Percentiles rank a stretch among this genome's conserved stretches.
These are phyloP conservation scores for Rhypophila decipiens DNA, from an alignment of 495 filamentous ascomycete species.

Conservation along the genomic window DNA sequence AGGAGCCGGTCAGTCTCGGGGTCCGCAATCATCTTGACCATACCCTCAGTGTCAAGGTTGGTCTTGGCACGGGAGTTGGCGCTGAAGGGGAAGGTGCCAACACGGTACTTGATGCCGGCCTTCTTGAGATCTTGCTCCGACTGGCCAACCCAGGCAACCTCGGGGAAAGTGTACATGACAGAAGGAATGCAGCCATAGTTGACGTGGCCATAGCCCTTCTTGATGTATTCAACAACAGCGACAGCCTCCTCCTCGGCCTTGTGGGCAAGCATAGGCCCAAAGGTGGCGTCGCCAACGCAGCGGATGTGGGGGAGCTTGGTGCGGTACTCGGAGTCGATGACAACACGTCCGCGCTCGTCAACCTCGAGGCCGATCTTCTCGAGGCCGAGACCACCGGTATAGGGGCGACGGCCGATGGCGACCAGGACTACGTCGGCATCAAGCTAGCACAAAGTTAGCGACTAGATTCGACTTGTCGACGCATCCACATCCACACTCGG, in stretches of 20 bases:
- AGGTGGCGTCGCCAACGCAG: conserved; percentile 92
- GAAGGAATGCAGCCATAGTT: conserved; percentile 98
- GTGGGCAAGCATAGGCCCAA: conserved; percentile 98
- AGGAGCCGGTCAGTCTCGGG: conserved; percentile 94
- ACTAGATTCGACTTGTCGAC: too few relatives aligned
- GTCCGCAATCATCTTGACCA: conserved; percentile 96
- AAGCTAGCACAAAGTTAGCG: conserved; percentile 55
- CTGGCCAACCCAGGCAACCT: conserved; percentile 98
- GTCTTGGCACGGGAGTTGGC: conserved; percentile 98
- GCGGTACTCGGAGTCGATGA: conserved; percentile 98
- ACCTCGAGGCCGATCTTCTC: conserved; percentile 93
- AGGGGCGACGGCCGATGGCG: conserved; percentile 91
- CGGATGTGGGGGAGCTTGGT: conserved; percentile 96
- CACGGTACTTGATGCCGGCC: conserved; percentile 78
- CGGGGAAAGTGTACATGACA: conserved; percentile 99
- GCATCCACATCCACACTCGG: too few relatives aligned
- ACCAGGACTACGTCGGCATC: conserved; percentile 96
- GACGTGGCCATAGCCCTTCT: conserved; percentile 94
- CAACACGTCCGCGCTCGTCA: conserved; percentile 86
- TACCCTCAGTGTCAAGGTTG: conserved; percentile 91
- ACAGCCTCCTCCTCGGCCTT: conserved; percentile 99
- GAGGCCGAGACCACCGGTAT: conserved; percentile 82
- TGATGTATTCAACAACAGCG: conserved; percentile 91
- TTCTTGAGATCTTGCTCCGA: conserved; percentile 95
- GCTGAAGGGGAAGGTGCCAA: conserved; percentile 91